Evolutionary conservation across 2,329 filamentous ascomycete genomes (phyloP), one percentile per base, ranked within the genome.

Genomic region (Diplodia sapinea): DNA sequence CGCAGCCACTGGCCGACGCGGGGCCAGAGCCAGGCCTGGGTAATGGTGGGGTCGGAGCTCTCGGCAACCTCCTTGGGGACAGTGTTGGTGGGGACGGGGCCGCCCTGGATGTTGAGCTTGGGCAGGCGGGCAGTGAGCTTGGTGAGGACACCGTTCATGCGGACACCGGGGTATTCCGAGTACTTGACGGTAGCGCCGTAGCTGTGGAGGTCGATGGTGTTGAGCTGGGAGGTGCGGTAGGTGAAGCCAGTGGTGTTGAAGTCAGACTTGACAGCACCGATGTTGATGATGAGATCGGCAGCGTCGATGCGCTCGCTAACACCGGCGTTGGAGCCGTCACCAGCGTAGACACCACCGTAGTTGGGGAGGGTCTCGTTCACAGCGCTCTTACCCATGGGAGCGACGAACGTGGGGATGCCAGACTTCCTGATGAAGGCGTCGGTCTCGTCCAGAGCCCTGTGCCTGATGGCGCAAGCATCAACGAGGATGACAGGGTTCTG

Each of bases 381-480:
- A 23, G 91, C 91, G 20, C 92, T 87, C 81, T 96, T 96, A 56
- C 93, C 93, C 91, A 96, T 96, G 2, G 93, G 92, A 0, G 92
- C 91, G n/a, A 94, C 91, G 73, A 95, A 96, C 0, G 91, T 90
- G 4, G 93, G 93, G 8, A 96, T 82, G 4, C 87, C 83, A 0
- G 91, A 91, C 78, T 89, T 91, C 69, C 89, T 83, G 63, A 96
- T 82, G 17, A 97, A 82, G 8, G 87, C 86, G 72, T 91, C 88
- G 20, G 93, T 88, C 77, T 95, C 92, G 0, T 87, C 78, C 1
- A 94, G 78, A 17, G 91, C 90, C 51, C 89, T 85, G 75, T 95
- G 91, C 40, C 92, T 88, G 70, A 93, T 88, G 12, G 92, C 90
- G 73, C 92, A 95, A 40, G 91, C 91, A 77, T 97, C 93, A 6